Evolutionary conservation across 2,329 filamentous ascomycete species (phyloP).

Genomic region (Diplocarpon rosae): DNA sequence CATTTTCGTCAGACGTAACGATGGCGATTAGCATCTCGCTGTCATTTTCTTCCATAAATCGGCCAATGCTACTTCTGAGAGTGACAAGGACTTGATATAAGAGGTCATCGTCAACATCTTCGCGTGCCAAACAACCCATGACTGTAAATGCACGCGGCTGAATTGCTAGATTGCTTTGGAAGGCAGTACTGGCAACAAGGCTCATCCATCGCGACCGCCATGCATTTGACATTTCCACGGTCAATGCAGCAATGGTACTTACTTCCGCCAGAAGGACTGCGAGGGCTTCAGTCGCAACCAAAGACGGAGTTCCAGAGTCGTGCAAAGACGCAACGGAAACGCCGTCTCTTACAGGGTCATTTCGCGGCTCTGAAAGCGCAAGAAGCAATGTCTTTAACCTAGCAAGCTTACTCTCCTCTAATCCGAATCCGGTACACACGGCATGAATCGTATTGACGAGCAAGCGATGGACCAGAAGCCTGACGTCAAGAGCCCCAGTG

Average conservation of each 20-base stretch:
- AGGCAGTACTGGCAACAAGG: slow-evolving; percentile 59
- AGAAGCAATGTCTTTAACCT: slow-evolving; percentile 42
- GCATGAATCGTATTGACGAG: slow-evolving; percentile 58
- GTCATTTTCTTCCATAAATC: slow-evolving; percentile 52
- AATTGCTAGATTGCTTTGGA: slow-evolving; percentile 62
- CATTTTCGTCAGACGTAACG: slow-evolving; percentile 60
- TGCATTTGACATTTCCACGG: slow-evolving; percentile 52
- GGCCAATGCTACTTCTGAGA: slow-evolving; percentile 51
- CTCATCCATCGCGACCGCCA: slow-evolving; percentile 68
- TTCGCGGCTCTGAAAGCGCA: slow-evolving; percentile 46
- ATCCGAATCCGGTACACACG: slow-evolving; percentile 51
- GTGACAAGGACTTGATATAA: slow-evolving; percentile 62
- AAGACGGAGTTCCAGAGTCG: slow-evolving; percentile 32
- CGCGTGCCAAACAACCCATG: slow-evolving; percentile 60
- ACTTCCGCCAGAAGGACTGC: slow-evolving; percentile 52
- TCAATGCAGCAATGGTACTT: slow-evolving; percentile 51
- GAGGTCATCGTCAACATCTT: slow-evolving; percentile 61
- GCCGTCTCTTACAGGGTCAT: slow-evolving; percentile 43
- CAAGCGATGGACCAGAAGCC: slow-evolving; percentile 49
- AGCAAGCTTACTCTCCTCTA: slow-evolving; percentile 42
- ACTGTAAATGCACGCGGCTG: slow-evolving; percentile 59
- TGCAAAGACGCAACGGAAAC: slow-evolving; percentile 43
- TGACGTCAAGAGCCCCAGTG: slow-evolving; percentile 46
- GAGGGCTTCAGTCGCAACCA: slow-evolving; percentile 45
- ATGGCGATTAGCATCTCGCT: slow-evolving; percentile 60